Base-by-base conservation (phyloP, 2,329 filamentous ascomycete species). In the Colletotrichum magnum region DNA sequence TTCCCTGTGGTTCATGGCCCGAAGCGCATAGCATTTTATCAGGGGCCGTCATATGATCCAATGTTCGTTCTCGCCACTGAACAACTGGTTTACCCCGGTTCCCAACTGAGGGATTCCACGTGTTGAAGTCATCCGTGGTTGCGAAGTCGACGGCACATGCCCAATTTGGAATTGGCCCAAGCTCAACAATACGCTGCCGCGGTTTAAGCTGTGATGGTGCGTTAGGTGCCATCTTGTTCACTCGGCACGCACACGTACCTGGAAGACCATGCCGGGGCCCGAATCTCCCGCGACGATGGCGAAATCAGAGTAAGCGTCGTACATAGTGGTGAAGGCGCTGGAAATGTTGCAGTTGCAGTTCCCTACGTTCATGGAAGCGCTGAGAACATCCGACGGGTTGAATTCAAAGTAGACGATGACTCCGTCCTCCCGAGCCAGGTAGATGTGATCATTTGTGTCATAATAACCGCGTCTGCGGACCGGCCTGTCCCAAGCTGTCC, bases 371-470 rank as follows among this genome's bases (percentile, higher is more conserved):
- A 87, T 85, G 62, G 86, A 83, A 48, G 85, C 84, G 59, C 86
- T 84, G 61, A 91, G 78, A 72, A 88, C 83, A 53, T 85, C 87
- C 71, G 83, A 83, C 6, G 86, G 85, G 51, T 88, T 87, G 68
- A 94, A 89, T 72, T 94, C 90, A 5, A 95, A 80, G 72, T 92
- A 93, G 62, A 91, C 88, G 10, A 98, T 86, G 57, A 91, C 84
- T 3, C 96, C 96, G 76, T 98, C 95, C 80, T 98, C 95, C 63
- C 95, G 90, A 12, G 92, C 93, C 16, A 99, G 83, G 76, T 96
- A 97, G 57, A 98, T 90, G 69, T 92, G 90, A 75, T 98, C 96
- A 43, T 90, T 89, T 18, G 83, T 86, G 62, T 87, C 82, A 60
- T 88, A 87, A 72, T 91, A 92, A 13, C 83, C 80, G 69, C 86